Percentiles rank a stretch among this genome's conserved stretches.
Conservation (phyloP, 441 rosid species). For the Corymbia citriodora region DNA sequence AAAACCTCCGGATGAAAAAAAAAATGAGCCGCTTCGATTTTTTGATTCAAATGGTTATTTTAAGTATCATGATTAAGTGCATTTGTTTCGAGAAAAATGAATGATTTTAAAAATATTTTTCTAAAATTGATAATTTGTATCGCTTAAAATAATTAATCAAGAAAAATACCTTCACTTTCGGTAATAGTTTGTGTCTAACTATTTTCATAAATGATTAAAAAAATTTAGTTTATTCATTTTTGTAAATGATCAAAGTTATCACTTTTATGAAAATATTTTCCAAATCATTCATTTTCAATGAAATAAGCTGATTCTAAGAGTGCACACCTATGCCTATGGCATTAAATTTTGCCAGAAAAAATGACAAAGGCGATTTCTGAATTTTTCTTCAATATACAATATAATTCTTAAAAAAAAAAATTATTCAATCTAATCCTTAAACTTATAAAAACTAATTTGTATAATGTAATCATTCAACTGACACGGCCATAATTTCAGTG, state of each 20-base stretch:
- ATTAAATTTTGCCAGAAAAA: not conserved
- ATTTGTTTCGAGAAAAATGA: too few species aligned
- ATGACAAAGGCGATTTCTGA: accelerated
- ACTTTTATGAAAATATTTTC: too few species aligned
- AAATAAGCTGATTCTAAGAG: not conserved
- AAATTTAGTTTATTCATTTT: too few species aligned
- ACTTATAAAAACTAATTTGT: not conserved
- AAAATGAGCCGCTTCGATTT: not conserved
- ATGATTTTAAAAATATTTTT: accelerated
- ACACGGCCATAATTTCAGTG: too few species aligned
- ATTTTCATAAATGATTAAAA: too few species aligned
- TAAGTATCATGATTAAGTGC: not conserved
- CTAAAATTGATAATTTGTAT: not conserved
- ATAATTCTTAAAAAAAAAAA: not conserved
- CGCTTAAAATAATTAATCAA: too few species aligned
- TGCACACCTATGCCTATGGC: not conserved
- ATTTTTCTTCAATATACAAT: not conserved
- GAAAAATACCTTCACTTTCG: too few species aligned
- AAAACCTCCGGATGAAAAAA: not conserved
- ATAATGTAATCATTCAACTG: not conserved
- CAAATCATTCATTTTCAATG: not conserved
- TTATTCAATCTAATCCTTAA: not conserved
- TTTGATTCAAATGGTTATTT: not conserved
- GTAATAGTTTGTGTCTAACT: not conserved
- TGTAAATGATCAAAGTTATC: accelerated